Evolutionary conservation across 176 grass and related monocot genomes (phyloP).

Genomic region (Thalia dealbata): DNA sequence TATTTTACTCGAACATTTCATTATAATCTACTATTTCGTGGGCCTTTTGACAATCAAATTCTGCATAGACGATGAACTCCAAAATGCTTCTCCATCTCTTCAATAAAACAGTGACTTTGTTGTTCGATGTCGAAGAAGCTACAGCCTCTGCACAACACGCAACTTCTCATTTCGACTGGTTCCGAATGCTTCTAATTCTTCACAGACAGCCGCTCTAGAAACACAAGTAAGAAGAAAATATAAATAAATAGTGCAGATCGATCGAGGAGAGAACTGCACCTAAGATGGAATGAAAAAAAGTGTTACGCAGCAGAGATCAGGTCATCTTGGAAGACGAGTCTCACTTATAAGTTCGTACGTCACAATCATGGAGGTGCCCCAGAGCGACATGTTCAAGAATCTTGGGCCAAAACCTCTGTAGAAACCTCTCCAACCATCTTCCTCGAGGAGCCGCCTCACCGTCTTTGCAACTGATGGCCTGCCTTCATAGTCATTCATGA

Average conservation of each 20-base stretch:
- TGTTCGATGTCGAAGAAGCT: too few relatives aligned
- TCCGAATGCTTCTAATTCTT: background rate
- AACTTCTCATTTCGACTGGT: background rate
- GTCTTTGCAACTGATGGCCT: conserved; percentile 76
- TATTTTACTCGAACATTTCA: too few relatives aligned
- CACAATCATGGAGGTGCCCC: conserved; percentile 99
- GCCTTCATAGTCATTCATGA: conserved; percentile 79
- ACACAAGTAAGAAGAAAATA: background rate
- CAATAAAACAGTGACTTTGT: too few relatives aligned
- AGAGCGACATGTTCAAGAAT: conserved; percentile 93
- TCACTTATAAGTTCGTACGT: conserved; percentile 97
- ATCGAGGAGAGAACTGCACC: background rate
- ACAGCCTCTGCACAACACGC: background rate
- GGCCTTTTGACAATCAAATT: too few relatives aligned
- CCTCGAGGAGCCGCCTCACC: conserved; percentile 47
- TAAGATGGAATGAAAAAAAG: background rate
- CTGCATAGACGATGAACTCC: too few relatives aligned
- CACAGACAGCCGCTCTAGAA: background rate
- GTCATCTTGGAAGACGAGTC: background rate
- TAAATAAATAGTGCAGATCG: background rate
- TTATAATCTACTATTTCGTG: too few relatives aligned
- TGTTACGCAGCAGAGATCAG: background rate
- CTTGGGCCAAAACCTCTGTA: conserved; percentile 91
- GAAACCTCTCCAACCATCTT: conserved; percentile 87
- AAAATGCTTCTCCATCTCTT: too few relatives aligned